Evolutionary conservation across 2,329 filamentous ascomycete genomes (phyloP).

Genomic region (Fusarium napiforme): DNA sequence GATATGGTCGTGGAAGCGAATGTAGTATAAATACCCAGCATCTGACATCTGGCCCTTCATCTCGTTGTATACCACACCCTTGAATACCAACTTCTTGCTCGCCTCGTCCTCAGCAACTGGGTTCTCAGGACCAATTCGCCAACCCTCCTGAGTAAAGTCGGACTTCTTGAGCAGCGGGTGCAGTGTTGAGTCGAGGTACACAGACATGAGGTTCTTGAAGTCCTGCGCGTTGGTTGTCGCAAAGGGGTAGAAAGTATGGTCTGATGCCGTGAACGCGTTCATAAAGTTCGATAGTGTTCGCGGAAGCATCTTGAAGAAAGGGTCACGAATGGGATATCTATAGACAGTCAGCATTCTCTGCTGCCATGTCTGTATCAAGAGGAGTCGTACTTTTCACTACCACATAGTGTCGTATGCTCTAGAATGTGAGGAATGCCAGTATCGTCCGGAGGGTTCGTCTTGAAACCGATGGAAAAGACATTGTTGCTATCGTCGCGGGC

Average conservation of each 20-base stretch:
- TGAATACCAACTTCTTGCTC: slow-evolving; percentile 84
- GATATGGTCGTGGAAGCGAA: slow-evolving; percentile 92
- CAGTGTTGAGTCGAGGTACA: slow-evolving; percentile 94
- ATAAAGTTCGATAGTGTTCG: slow-evolving; percentile 99
- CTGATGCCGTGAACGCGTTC: slow-evolving; percentile 97
- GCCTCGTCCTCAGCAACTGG: slow-evolving; percentile 68
- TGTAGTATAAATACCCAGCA: slow-evolving; percentile 95
- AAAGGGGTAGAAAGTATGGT: slow-evolving; percentile 98
- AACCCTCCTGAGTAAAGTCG: slow-evolving; percentile 96
- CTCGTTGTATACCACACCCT: slow-evolving; percentile 98
- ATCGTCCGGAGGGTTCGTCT: slow-evolving; percentile 96
- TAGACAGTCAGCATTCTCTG: slow-evolving; percentile 43
- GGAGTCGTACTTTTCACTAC: slow-evolving; percentile 81
- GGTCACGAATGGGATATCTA: slow-evolving; percentile 95
- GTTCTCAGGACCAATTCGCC: slow-evolving; percentile 94
- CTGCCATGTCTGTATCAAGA: neutral
- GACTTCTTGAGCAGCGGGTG: slow-evolving; percentile 88
- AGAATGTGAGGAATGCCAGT: slow-evolving; percentile 97
- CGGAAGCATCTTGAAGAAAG: slow-evolving; percentile 99
- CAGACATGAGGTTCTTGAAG: slow-evolving; percentile 94
- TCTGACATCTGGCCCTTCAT: slow-evolving; percentile 99
- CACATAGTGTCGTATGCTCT: slow-evolving; percentile 96
- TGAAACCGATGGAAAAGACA: slow-evolving; percentile 99
- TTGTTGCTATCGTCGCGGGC: slow-evolving; percentile 97
- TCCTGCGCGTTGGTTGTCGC: slow-evolving; percentile 96